Conservation (phyloP, 352 stramenopile species). For the Thalassiosira livingstoniorum region DNA sequence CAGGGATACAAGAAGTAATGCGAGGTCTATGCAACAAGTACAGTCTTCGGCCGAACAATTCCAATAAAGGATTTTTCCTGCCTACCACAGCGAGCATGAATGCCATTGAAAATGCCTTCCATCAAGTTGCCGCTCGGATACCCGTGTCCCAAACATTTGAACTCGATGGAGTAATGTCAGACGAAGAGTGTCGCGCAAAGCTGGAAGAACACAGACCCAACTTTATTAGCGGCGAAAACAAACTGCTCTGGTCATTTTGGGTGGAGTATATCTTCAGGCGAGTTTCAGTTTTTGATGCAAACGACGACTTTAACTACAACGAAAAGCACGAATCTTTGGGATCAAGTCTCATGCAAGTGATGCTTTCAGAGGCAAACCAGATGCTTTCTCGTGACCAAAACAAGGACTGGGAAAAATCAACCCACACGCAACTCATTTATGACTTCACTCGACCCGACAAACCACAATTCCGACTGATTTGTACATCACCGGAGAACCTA, state of each 20-base stretch:
- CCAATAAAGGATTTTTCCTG: conserved; percentile 63
- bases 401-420: conserved; percentile 44
- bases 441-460: conserved; percentile 54
- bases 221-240: conserved; percentile 46
- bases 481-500: conserved; percentile 50
- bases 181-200: conserved; percentile 53
- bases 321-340: conserved; percentile 56
- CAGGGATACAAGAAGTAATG: conserved; percentile 41
- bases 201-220: conserved; percentile 54
- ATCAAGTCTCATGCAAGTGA: conserved; percentile 71
- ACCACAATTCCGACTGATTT: conserved; percentile 65
- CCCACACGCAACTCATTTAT: conserved; percentile 70
- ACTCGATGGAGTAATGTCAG: conserved; percentile 55
- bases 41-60: conserved; percentile 7
- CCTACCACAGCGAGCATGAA: conserved; percentile 47
- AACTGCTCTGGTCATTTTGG: conserved; percentile 61
- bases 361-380: conserved; percentile 63
- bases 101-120: conserved; percentile 54
- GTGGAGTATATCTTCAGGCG: conserved; percentile 59
- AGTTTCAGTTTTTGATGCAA: conserved; percentile 67
- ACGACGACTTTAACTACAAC: conserved; percentile 67
- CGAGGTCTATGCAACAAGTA: conserved; percentile 57
- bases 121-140: conserved; percentile 32
- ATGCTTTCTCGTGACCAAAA: conserved; percentile 51
- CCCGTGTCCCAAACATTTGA: conserved; percentile 73